These are phyloP conservation scores for Yamadazyma pseudoaaseri DNA, from an alignment of 1,139 yeast species.

Conservation along the genomic window DNA sequence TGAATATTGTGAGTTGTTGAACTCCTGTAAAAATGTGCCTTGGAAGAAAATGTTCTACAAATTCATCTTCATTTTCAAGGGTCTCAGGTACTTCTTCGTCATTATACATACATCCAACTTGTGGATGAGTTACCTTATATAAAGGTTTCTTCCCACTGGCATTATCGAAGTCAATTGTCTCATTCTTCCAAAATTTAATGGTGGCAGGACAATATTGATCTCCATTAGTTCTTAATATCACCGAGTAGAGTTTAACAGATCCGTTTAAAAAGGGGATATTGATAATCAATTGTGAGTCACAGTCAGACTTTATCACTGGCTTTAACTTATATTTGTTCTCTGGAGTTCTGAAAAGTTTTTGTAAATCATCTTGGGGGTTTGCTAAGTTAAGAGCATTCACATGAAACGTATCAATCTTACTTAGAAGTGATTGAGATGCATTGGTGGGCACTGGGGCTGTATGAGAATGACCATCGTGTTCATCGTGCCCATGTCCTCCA, in stretches of 20 bases:
- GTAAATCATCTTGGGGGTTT: constrained; percentile 50
- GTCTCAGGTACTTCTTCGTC: constrained; percentile 33
- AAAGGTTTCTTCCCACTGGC: constrained; percentile 51
- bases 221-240: constrained; percentile 67
- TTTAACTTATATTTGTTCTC: constrained; percentile 40
- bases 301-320: constrained; percentile 66
- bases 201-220: constrained; percentile 64
- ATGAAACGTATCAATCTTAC: constrained; percentile 59
- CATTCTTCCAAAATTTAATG: constrained; percentile 73
- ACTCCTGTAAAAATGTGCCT: constrained; percentile 73
- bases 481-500: constrained; percentile 16
- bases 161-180: constrained; percentile 66
- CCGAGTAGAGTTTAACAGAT: constrained; percentile 68
- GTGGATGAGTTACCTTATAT: constrained; percentile 62
- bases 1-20: constrained; percentile 62
- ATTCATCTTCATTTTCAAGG: constrained; percentile 43
- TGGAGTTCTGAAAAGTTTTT: constrained; percentile 49
- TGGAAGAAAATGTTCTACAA: constrained; percentile 83
- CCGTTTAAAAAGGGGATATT: constrained; percentile 75
- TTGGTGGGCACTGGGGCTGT: constrained; percentile 73
- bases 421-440: constrained; percentile 64
- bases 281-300: constrained; percentile 76
- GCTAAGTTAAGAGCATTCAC: constrained; percentile 65
- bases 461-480: constrained; percentile 28
- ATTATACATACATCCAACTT: constrained; percentile 44